These are phyloP conservation scores for Blastobotrys robertii DNA, from an alignment of 805 yeast species.

Conservation along the genomic window DNA sequence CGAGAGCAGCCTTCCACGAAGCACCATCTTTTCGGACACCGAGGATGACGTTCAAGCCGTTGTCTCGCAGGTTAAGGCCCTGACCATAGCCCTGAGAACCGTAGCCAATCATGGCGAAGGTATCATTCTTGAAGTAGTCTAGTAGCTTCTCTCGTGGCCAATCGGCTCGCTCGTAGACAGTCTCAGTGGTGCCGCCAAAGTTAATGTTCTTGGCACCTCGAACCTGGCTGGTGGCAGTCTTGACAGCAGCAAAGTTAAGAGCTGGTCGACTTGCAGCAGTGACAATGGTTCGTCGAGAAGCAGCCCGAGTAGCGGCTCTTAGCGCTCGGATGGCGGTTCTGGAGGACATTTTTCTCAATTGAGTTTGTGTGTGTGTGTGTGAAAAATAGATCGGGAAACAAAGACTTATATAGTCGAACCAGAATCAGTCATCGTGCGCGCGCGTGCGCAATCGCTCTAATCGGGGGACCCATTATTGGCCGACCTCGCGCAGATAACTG, in stretches of 20 bases:
- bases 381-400: too few species aligned
- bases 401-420: too few species aligned
- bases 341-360: slow-evolving; percentile 13
- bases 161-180: slow-evolving; percentile 97
- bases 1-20: slow-evolving; percentile 98
- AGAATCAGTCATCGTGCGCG: too few species aligned
- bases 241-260: neutral
- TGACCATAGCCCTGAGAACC: slow-evolving; percentile 99
- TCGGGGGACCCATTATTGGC: too few species aligned
- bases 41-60: slow-evolving; percentile 92
- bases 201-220: slow-evolving; percentile 96
- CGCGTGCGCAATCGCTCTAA: too few species aligned
- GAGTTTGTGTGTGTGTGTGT: neutral
- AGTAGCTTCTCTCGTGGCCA: slow-evolving; percentile 97
- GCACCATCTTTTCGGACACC: slow-evolving; percentile 99
- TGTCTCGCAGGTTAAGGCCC: slow-evolving; percentile 98
- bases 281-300: slow-evolving; percentile 43
- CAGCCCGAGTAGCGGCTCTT: slow-evolving; percentile 35
- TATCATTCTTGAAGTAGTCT: slow-evolving; percentile 96
- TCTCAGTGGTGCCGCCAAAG: slow-evolving; percentile 92
- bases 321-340: slow-evolving; percentile 36
- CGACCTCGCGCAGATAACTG: too few species aligned
- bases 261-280: slow-evolving; percentile 34
- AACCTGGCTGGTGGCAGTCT: slow-evolving; percentile 40
- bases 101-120: slow-evolving; percentile 96